phyloP scores from a whole-genome alignment of 2,329 filamentous ascomycete genomes.

The Piedraia hortae region DNA sequence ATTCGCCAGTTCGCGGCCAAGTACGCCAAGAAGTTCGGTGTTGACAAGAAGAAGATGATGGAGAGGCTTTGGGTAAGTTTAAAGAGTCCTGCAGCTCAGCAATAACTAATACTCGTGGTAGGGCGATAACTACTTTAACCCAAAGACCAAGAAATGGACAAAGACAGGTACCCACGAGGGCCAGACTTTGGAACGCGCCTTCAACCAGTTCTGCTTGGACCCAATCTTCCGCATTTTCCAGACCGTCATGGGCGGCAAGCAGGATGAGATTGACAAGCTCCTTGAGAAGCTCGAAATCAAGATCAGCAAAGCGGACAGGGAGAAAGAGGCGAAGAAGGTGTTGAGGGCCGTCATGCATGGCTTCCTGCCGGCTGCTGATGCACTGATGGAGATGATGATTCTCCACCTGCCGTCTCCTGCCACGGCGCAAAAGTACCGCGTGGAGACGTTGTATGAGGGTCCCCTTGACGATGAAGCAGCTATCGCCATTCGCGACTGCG shows the following conservation, averaged over 20 bases:
- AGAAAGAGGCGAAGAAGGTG: slow-evolving; percentile 89
- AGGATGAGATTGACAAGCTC: slow-evolving; percentile 59
- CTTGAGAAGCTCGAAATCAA: slow-evolving; percentile 89
- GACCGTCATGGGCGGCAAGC: slow-evolving; percentile 96
- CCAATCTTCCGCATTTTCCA: slow-evolving; percentile 99
- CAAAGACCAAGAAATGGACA: slow-evolving; percentile 99
- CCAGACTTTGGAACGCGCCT: slow-evolving; percentile 82
- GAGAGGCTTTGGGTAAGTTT: slow-evolving; percentile 94
- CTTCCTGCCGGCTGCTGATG: slow-evolving; percentile 94
- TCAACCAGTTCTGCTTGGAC: slow-evolving; percentile 98
- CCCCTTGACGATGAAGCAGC: slow-evolving; percentile 73
- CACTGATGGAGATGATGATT: slow-evolving; percentile 99
- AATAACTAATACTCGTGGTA: no score
- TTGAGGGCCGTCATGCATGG: slow-evolving; percentile 97
- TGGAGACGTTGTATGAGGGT: slow-evolving; percentile 96
- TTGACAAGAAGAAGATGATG: slow-evolving; percentile 99
- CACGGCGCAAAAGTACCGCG: slow-evolving; percentile 92
- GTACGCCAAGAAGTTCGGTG: slow-evolving; percentile 99
- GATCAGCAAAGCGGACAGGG: slow-evolving; percentile 60
- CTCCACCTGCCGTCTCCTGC: slow-evolving; percentile 91
- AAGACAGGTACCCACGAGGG: slow-evolving; percentile 61
- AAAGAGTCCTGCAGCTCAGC: no score
- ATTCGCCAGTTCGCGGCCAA: slow-evolving; percentile 85
- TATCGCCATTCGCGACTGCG: slow-evolving; percentile 94
- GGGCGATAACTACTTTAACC: slow-evolving; percentile 99